Evolutionary conservation across 805 yeast species (phyloP).

Genomic region (Wickerhamomyces pijperi): DNA sequence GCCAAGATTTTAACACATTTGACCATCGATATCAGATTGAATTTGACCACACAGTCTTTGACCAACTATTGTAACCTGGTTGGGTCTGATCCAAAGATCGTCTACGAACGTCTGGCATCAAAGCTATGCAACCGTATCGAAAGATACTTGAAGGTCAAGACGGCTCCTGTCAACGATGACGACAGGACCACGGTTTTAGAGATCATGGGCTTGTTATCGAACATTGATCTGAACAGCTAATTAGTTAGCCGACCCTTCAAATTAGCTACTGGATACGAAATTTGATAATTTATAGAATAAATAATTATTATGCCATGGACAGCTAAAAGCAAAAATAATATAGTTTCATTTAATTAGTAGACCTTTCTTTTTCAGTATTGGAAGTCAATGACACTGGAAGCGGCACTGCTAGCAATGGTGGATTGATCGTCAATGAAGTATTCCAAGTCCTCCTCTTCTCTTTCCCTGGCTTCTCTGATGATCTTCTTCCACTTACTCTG

Average conservation of each 20-base stretch:
- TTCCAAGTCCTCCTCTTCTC: constrained; percentile 21
- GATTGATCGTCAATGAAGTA: constrained; percentile 16
- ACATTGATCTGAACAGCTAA: not conserved
- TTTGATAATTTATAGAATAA: too few relatives aligned
- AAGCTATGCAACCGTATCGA: not conserved
- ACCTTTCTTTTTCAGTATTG: too few relatives aligned
- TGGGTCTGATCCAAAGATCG: not conserved
- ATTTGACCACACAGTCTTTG: not conserved
- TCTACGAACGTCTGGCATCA: not conserved
- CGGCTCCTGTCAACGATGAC: not conserved
- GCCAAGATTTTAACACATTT: not conserved
- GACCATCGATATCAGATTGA: not conserved
- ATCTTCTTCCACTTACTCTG: constrained; percentile 44
- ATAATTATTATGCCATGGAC: too few relatives aligned
- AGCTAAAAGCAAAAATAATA: too few relatives aligned
- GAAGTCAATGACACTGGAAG: constrained; percentile 4
- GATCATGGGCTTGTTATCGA: not conserved
- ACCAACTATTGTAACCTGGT: not conserved
- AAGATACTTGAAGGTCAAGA: not conserved
- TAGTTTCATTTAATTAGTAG: not conserved
- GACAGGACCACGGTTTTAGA: not conserved
- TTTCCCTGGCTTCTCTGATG: constrained; percentile 19
- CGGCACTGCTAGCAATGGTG: constrained; percentile 13
- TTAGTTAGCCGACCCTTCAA: too few relatives aligned
- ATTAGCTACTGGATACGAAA: too few relatives aligned